These are phyloP conservation scores for Ambrosiella xylebori DNA, from an alignment of 2,329 filamentous ascomycete genomes.

Conservation along the genomic window DNA sequence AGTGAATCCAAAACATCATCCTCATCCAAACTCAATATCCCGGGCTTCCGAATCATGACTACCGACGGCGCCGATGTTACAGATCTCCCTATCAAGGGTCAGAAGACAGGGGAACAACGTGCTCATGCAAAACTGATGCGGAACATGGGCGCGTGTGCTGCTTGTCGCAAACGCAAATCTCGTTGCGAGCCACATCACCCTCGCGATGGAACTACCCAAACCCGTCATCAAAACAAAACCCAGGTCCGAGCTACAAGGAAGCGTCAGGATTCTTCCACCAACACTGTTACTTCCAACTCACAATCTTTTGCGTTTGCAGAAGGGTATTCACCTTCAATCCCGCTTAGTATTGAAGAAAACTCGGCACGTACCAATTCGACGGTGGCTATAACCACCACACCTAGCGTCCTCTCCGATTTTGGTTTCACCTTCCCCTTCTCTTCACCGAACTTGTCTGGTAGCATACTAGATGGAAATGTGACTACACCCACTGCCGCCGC, in stretches of 20 bases:
- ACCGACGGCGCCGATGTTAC: slow-evolving; percentile 46
- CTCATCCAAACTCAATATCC: slow-evolving; percentile 22
- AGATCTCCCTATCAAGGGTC: slow-evolving; percentile 41
- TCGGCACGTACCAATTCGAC: not conserved
- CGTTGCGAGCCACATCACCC: slow-evolving; percentile 44
- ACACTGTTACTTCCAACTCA: not conserved
- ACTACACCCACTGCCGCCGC: too few relatives aligned
- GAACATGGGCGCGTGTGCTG: slow-evolving; percentile 49
- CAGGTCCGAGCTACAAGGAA: not conserved
- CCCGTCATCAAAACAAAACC: not conserved
- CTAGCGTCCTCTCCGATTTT: not conserved
- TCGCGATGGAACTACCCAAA: slow-evolving; percentile 11
- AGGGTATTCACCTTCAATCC: not conserved
- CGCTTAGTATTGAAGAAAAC: not conserved
- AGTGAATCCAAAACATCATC: not conserved
- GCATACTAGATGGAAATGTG: too few relatives aligned
- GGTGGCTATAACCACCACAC: not conserved
- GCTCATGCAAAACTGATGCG: slow-evolving; percentile 50
- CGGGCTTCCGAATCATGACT: slow-evolving; percentile 51
- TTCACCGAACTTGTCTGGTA: not conserved
- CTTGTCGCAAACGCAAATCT: slow-evolving; percentile 45
- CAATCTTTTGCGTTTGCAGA: not conserved
- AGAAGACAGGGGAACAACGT: slow-evolving; percentile 50
- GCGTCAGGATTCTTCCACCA: not conserved
- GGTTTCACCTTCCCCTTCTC: not conserved